Evolutionary conservation across 2,329 filamentous ascomycete genomes (phyloP).

Genomic region (Aureobasidium mangrovei): DNA sequence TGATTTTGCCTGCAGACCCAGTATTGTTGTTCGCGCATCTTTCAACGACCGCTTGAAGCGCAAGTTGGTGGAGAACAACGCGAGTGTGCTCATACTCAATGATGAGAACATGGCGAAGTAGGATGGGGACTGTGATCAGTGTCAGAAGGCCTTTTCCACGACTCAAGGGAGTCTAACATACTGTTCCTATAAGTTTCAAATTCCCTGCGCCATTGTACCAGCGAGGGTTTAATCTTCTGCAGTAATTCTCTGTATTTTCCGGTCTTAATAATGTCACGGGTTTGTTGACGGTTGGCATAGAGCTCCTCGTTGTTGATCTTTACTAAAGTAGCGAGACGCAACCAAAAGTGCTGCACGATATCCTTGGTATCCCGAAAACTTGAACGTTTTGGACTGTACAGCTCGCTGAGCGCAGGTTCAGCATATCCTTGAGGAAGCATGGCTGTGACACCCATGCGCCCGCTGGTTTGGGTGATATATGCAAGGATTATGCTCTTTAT

Average conservation of each 20-base stretch:
- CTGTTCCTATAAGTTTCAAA: constrained; percentile 63
- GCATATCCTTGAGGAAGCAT: constrained; percentile 61
- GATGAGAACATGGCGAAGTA: constrained; percentile 65
- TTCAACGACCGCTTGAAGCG: constrained; percentile 89
- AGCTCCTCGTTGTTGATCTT: constrained; percentile 80
- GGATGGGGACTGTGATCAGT: constrained; percentile 39
- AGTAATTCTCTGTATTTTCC: constrained; percentile 76
- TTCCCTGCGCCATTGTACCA: constrained; percentile 70
- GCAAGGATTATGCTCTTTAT: constrained; percentile 81
- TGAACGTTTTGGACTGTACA: constrained; percentile 20
- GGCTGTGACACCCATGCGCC: constrained; percentile 81
- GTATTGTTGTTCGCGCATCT: constrained; percentile 59
- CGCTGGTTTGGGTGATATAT: constrained; percentile 89
- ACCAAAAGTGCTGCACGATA: constrained; percentile 72
- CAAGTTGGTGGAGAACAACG: constrained; percentile 89
- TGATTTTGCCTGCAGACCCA: constrained; percentile 34
- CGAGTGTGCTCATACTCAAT: constrained; percentile 96
- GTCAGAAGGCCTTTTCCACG: constrained; percentile 19
- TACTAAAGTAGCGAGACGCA: constrained; percentile 87
- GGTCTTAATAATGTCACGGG: constrained; percentile 77
- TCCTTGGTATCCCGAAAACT: constrained; percentile 34
- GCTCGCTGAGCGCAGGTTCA: constrained; percentile 28
- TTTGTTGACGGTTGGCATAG: constrained; percentile 80
- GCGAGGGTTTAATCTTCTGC: constrained; percentile 68
- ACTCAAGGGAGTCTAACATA: constrained; percentile 19